Percentiles rank a stretch among this genome's conserved stretches.
Conservation (phyloP, 169 alveolate genomes). For the Cryptosporidium ryanae region DNA sequence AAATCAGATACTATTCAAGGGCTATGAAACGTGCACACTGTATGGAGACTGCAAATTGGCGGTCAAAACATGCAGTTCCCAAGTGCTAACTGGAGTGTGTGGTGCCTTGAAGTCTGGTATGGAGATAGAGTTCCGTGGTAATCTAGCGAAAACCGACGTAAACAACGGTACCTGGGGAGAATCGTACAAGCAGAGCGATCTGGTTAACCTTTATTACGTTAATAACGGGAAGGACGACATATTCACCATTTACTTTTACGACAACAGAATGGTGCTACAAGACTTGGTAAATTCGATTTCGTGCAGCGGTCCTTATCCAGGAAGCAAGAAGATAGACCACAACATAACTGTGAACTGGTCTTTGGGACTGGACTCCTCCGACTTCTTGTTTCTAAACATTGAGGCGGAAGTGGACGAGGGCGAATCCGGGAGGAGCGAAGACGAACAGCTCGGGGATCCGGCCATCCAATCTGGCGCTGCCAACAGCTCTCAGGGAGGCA, state of each 20-base stretch:
- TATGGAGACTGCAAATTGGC: slow-evolving; percentile 16
- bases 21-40: slow-evolving; percentile 38
- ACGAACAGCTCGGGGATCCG: no score
- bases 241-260: slow-evolving; percentile 16
- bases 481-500: no score
- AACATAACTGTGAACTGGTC: slow-evolving; percentile 12
- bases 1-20: slow-evolving; percentile 18
- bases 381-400: slow-evolving; percentile 11
- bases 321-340: neutral
- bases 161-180: slow-evolving; percentile 61
- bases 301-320: slow-evolving; percentile 51
- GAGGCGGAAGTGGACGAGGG: neutral
- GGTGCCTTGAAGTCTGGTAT: slow-evolving; percentile 4
- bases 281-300: slow-evolving; percentile 21
- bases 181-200: neutral
- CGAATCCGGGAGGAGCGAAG: neutral
- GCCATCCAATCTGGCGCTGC: no score
- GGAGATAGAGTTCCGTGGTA: neutral
- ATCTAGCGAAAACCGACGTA: neutral
- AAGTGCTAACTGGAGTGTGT: slow-evolving; percentile 22
- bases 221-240: neutral
- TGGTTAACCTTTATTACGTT: neutral
- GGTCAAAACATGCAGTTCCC: slow-evolving; percentile 9
- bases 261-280: slow-evolving; percentile 19
- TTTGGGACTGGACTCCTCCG: slow-evolving; percentile 35